These are phyloP conservation scores for Colletotrichum chrysophilum DNA, from an alignment of 2,329 filamentous ascomycete species.

Conservation along the genomic window DNA sequence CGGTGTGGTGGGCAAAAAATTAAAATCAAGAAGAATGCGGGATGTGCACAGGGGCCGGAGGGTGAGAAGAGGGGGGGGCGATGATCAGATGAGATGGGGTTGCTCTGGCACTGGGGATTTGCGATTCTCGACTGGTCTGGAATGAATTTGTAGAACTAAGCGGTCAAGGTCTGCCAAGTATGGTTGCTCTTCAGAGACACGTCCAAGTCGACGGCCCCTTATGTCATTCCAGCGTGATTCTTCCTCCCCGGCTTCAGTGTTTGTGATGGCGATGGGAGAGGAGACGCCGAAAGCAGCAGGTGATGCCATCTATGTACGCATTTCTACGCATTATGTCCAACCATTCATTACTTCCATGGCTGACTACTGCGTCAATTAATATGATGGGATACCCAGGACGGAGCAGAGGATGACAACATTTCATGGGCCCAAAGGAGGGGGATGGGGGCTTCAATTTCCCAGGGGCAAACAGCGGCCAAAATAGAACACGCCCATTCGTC, in stretches of 20 bases:
- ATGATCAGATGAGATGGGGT: constrained; percentile 19
- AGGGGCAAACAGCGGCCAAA: not conserved
- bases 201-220: not conserved
- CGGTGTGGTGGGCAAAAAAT: not conserved
- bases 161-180: not conserved
- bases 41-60: constrained; percentile 17
- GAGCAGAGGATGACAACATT: not conserved
- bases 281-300: not conserved
- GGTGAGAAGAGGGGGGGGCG: not conserved
- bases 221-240: not conserved
- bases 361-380: not conserved
- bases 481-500: not conserved
- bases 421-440: not conserved
- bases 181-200: not conserved
- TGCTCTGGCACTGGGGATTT: constrained; percentile 4
- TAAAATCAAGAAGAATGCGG: constrained; percentile 3
- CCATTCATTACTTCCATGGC: not conserved
- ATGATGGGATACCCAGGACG: not conserved
- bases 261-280: not conserved
- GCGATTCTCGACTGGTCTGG: constrained; percentile 11
- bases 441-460: not conserved
- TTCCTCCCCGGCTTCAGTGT: not conserved
- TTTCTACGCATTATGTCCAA: not conserved
- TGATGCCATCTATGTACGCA: not conserved
- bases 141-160: not conserved